Conservation (phyloP, 177 flowering plant species). For the Vitis hybrid region DNA sequence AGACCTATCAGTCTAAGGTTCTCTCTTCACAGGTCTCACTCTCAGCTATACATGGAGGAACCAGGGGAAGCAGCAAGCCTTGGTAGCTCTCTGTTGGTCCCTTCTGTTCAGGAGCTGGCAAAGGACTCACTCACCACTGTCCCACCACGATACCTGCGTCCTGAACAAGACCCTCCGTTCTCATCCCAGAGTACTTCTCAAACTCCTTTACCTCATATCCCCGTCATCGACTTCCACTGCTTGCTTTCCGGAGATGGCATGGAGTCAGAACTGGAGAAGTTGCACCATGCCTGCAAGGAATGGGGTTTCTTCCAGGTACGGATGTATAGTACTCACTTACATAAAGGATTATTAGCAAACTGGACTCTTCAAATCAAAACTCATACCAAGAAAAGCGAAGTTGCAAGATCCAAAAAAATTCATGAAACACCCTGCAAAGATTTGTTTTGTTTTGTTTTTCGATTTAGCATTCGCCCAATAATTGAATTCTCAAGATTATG, state of each 20-base stretch:
- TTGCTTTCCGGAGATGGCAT: constrained; percentile 10
- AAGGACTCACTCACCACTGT: constrained; percentile 19
- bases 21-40: too few relatives aligned
- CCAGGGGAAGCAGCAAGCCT: constrained; percentile 11
- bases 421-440: too few relatives aligned
- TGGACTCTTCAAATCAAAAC: too few relatives aligned
- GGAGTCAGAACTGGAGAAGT: constrained; percentile 23
- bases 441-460: too few relatives aligned
- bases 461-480: too few relatives aligned
- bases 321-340: background rate
- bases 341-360: too few relatives aligned
- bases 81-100: constrained; percentile 30
- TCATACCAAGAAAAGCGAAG: too few relatives aligned
- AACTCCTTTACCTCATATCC: constrained; percentile 13
- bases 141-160: constrained; percentile 32
- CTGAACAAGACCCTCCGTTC: constrained; percentile 19
- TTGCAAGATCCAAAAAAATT: too few relatives aligned
- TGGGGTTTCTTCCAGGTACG: constrained; percentile 54
- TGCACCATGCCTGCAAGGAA: constrained; percentile 34
- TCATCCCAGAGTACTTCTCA: background rate
- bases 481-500: too few relatives aligned
- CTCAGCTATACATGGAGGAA: too few relatives aligned
- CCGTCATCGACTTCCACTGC: constrained; percentile 28
- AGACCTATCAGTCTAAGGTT: too few relatives aligned
- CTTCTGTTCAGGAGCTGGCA: constrained; percentile 41